Conservation (phyloP, 352 stramenopile species). For the Phytopythium vexans region DNA sequence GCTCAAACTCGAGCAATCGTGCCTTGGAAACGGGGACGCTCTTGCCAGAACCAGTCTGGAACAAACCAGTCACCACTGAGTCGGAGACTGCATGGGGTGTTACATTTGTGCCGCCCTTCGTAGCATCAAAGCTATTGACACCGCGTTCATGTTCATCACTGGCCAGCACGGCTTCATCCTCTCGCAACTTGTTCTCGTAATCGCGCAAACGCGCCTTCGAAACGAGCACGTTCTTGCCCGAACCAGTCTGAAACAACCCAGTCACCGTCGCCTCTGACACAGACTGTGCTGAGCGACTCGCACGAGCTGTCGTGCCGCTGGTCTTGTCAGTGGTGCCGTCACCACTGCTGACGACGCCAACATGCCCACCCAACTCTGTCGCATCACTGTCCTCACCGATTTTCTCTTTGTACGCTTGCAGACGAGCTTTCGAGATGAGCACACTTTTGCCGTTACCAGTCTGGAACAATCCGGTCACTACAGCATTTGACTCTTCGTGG, state of each 20-base stretch:
- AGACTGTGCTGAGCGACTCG: no score
- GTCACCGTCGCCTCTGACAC: not conserved
- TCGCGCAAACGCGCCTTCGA: constrained; percentile 20
- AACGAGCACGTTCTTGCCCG: constrained; percentile 16
- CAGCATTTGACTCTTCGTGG: not conserved
- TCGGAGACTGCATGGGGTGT: no score
- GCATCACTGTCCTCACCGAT: no score
- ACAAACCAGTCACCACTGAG: constrained; percentile 12
- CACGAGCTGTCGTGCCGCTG: not conserved
- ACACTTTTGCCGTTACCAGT: constrained; percentile 8
- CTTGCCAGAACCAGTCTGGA: constrained; percentile 25
- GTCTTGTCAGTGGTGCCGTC: no score
- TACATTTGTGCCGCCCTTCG: not conserved
- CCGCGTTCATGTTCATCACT: not conserved
- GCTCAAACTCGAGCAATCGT: constrained; percentile 22
- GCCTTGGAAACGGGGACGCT: constrained; percentile 26
- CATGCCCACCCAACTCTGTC: no score
- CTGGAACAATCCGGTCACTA: no score
- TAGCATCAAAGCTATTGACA: not conserved
- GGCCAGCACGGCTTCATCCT: constrained; percentile 1
- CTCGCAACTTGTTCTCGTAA: constrained; percentile 13
- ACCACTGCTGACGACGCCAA: no score
- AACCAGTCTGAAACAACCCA: constrained; percentile 24
- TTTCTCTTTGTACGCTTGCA: not conserved
- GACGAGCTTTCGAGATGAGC: constrained; percentile 10